Evolutionary conservation across 306 rosid species (phyloP).

Genomic region (Vicia villosa): DNA sequence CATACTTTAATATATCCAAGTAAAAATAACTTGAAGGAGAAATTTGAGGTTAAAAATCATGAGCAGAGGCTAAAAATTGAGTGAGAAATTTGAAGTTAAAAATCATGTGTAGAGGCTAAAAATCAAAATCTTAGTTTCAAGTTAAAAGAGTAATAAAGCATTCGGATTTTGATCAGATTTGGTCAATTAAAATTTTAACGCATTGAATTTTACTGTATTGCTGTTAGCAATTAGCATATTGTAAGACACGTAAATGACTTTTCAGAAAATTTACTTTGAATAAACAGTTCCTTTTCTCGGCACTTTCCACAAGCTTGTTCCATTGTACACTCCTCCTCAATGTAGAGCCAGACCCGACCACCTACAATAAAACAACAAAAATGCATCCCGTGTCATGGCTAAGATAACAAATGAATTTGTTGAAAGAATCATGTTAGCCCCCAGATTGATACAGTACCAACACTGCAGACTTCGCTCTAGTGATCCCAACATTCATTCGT

Average conservation of each 20-base stretch:
- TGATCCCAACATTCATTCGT: constrained; percentile 92
- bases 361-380: constrained; percentile 50
- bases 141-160: not conserved
- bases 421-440: constrained; percentile 22
- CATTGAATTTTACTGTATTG: constrained; percentile 20
- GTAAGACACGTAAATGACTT: constrained; percentile 12
- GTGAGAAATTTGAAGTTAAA: not conserved
- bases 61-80: not conserved
- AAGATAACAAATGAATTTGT: constrained; percentile 18
- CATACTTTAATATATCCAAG: not conserved
- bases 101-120: not conserved
- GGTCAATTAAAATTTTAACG: constrained; percentile 14
- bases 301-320: constrained; percentile 84
- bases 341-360: constrained; percentile 91
- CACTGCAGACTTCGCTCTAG: constrained; percentile 91
- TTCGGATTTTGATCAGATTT: constrained; percentile 5
- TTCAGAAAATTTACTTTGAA: constrained; percentile 58
- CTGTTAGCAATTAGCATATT: constrained; percentile 1
- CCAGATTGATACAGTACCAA: constrained; percentile 57
- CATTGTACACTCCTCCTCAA: constrained; percentile 69
- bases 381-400: constrained; percentile 8
- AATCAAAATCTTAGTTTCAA: not conserved
- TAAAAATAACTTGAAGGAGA: not conserved
- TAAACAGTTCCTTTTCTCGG: constrained; percentile 61
- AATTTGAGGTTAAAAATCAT: not conserved